Conservation (phyloP, 495 filamentous ascomycete genomes). For the Penicillium arizonense region DNA sequence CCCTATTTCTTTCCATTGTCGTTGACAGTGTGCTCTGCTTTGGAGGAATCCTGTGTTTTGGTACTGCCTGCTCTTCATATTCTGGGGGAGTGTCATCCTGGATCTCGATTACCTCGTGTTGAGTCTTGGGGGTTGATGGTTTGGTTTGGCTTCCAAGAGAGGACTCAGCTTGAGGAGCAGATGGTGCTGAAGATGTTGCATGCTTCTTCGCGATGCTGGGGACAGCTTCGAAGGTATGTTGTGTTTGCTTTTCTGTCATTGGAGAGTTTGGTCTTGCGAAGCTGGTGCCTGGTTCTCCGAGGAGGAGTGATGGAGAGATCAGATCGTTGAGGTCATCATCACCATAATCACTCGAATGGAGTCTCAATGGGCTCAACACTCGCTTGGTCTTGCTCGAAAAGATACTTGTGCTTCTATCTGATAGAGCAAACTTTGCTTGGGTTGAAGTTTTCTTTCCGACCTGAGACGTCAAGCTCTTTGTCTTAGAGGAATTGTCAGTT, state of each 20-base stretch:
- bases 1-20: neutral
- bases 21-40: neutral
- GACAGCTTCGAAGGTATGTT: neutral
- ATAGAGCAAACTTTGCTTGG: neutral
- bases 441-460: neutral
- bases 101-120: slow-evolving; percentile 3
- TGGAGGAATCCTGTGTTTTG: neutral
- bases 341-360: slow-evolving; percentile 33
- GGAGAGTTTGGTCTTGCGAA: neutral
- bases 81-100: slow-evolving; percentile 2
- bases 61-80: neutral
- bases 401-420: neutral
- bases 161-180: neutral
- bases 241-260: neutral
- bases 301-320: slow-evolving; percentile 38
- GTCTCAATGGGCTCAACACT: neutral
- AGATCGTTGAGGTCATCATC: slow-evolving; percentile 38
- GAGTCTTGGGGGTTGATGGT: neutral
- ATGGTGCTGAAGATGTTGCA: neutral
- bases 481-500: neutral
- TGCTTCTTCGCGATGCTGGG: neutral
- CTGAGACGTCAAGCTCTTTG: neutral
- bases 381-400: neutral
- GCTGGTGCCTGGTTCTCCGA: neutral
- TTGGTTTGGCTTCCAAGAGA: neutral